Base-by-base conservation (phyloP, 306 rosid species). In the Lathyrus sativus region DNA sequence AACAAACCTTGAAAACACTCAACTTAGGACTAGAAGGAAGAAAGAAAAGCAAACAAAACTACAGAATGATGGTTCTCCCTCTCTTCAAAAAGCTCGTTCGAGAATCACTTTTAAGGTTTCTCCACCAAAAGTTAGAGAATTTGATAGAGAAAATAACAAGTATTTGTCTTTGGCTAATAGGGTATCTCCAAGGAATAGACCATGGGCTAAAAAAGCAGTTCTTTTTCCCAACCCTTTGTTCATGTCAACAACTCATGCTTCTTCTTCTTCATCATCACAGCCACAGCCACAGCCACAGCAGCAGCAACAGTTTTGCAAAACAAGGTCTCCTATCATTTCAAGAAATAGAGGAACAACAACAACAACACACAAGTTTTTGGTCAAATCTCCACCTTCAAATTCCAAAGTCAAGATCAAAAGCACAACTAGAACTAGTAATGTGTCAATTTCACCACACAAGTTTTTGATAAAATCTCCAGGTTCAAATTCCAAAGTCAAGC, bases 161-260 rank as follows among this genome's bases (percentile, higher is more conserved):
- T 82, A 82, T 62, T 2, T 81, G 55, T 91, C 97, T 55, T 1
- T 76, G 55, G 96, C 97, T 3, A 93, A 93, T 57, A 83, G 96
- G 65, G 95, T 93, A 15, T 93, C 97, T 0, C 92, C 99, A 0
- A 88, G 81, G 77, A 86, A 88, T 67, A 90, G 70, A 37, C 96
- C 96, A 38, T 93, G 97, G 99, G 86, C 86, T 14, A 93, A 78
- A 48, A 93, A 88, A 68, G 53, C 97, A 28, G 96, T 90, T 4
- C 82, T 93, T n/a, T 93, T 90, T 68, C 99, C 99, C 14, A 93
- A 93, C 75, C 97, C 99, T 76, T 75, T 93, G 78, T 93, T 88
- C 83, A 62, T 70, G n/a, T 77, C 97, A 11, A 70, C 97, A 11
- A 70, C 84, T n/a, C 65, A 72, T 1, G 68, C 81, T 39, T 26